Evolutionary conservation across 2,329 filamentous ascomycete species (phyloP).

Genomic region (Aspergillus intermedius): DNA sequence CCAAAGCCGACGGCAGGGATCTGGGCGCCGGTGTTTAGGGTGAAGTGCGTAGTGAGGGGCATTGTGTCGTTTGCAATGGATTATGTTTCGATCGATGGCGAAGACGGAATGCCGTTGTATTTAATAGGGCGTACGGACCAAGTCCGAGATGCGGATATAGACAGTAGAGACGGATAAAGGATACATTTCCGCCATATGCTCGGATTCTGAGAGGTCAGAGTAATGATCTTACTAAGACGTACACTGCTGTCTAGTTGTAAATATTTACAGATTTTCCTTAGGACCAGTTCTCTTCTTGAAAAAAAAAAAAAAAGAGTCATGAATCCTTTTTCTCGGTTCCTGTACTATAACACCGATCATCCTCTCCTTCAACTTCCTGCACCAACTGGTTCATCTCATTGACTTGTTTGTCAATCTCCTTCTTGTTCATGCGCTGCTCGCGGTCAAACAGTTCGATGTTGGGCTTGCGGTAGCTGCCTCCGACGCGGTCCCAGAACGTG

Average conservation of each 20-base stretch:
- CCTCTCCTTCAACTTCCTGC: conserved; percentile 8
- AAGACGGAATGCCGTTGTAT: background rate
- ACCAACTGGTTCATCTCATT: conserved; percentile 9
- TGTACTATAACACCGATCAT: conserved; percentile 7
- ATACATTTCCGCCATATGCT: background rate
- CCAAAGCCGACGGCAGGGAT: conserved; percentile 63
- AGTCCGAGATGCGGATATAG: conserved; percentile 1
- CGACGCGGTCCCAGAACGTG: conserved; percentile 82
- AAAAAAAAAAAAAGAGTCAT: background rate
- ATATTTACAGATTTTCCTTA: background rate
- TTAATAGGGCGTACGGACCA: conserved; percentile 2
- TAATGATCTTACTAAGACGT: background rate
- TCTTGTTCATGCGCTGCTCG: conserved; percentile 72
- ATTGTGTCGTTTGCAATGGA: background rate
- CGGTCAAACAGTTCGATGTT: conserved; percentile 73
- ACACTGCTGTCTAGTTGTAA: background rate
- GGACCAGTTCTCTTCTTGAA: background rate
- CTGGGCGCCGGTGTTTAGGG: conserved; percentile 15
- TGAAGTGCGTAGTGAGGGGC: conserved; percentile 16
- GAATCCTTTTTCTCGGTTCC: conserved; percentile 5
- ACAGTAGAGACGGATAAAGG: background rate
- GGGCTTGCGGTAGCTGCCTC: conserved; percentile 52
- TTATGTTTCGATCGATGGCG: background rate
- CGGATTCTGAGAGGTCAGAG: background rate
- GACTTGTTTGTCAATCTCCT: conserved; percentile 65